These are phyloP conservation scores for Platanthera guangdongensis DNA, from an alignment of 106 monocot species.

Conservation along the genomic window DNA sequence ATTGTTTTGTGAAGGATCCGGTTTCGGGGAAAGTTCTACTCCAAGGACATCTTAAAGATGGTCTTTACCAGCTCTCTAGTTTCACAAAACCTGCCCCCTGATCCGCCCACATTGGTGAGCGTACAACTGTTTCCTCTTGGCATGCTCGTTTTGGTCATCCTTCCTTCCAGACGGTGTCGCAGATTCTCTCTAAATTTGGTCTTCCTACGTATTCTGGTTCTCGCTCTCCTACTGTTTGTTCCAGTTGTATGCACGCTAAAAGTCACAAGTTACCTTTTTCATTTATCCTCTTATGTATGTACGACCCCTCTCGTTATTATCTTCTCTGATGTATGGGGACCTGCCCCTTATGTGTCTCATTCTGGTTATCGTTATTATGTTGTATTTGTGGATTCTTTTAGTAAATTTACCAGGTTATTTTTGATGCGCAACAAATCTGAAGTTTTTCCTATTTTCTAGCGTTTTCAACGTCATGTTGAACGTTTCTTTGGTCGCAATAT, in stretches of 20 bases:
- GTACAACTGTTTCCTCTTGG: background rate
- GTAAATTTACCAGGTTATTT: constrained; percentile 1
- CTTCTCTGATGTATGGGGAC: background rate
- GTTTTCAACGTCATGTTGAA: background rate
- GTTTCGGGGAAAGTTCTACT: background rate
- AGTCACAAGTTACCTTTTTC: background rate
- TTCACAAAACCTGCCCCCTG: background rate
- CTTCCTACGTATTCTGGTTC: background rate
- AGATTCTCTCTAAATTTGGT: background rate
- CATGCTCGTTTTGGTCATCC: background rate
- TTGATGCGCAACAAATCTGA: background rate
- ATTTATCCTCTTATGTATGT: background rate
- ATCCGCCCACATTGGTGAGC: background rate
- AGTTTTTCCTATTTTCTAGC: background rate
- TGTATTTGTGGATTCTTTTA: constrained; percentile 12
- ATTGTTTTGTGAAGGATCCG: background rate
- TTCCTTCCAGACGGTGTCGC: background rate
- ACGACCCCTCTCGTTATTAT: background rate
- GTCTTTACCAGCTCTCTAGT: background rate
- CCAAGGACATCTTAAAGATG: background rate
- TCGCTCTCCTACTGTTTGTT: background rate
- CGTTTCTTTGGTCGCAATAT: constrained; percentile 1
- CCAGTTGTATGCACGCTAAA: background rate
- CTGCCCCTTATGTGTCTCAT: background rate
- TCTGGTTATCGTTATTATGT: constrained; percentile 1